phyloP scores from a whole-genome alignment of 345 rosid species.

The Eucalyptus sp. region DNA sequence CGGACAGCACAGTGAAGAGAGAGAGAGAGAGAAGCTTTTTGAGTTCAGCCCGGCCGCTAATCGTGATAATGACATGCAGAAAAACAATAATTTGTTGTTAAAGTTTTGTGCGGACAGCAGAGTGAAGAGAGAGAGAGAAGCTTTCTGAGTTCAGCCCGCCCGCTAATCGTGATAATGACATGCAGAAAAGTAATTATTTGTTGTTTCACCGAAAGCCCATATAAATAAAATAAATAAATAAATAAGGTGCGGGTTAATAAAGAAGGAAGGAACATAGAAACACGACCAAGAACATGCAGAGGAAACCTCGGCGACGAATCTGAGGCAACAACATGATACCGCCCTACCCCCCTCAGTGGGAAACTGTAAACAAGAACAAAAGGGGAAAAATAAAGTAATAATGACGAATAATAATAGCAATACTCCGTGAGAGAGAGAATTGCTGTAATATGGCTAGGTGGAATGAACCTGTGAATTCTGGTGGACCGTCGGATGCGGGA shows the following conservation, averaged over 20 bases:
- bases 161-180: neutral
- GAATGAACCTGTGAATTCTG: neutral
- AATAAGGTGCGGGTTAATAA: neutral
- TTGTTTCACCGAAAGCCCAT: neutral
- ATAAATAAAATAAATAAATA: neutral
- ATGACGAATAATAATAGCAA: neutral
- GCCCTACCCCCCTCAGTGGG: neutral
- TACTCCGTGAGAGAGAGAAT: neutral
- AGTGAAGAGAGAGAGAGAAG: neutral
- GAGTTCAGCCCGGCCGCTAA: neutral
- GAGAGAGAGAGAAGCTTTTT: neutral
- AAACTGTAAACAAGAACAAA: neutral
- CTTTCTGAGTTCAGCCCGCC: neutral
- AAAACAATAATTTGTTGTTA: neutral
- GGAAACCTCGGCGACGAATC: slow-evolving; percentile 59
- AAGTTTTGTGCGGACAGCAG: neutral
- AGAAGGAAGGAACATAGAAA: neutral
- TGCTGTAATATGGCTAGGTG: neutral
- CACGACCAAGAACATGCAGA: slow-evolving; percentile 18
- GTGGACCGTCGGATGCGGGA: neutral
- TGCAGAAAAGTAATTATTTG: neutral
- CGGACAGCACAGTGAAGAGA: neutral
- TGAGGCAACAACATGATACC: slow-evolving; percentile 13
- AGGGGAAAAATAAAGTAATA: neutral
- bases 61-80: neutral